A percentile compares a stretch with the other conserved stretches of the same genome.
phyloP scores from a whole-genome alignment of 768 basidiomycete genomes.

The Agrocybe pediades region DNA sequence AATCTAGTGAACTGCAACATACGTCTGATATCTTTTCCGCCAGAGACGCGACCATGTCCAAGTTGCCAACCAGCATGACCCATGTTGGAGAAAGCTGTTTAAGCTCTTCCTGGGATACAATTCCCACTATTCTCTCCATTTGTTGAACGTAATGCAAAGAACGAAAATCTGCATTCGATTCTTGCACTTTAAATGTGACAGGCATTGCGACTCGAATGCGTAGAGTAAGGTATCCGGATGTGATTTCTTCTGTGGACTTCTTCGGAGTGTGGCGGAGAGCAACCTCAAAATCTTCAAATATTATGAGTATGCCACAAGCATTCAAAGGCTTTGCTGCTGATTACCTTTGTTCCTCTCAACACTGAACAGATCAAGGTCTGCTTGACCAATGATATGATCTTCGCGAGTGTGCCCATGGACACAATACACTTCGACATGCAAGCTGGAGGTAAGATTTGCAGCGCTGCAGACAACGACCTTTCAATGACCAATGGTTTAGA shows the following conservation, averaged over 20 bases:
- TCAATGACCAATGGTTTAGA: neutral
- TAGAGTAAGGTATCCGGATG: neutral
- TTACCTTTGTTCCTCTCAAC: neutral
- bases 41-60: neutral
- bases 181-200: neutral
- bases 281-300: neutral
- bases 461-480: neutral
- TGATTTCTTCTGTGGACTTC: neutral
- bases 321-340: too few species aligned
- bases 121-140: slow-evolving; percentile 1
- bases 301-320: neutral
- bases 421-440: neutral
- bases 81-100: neutral
- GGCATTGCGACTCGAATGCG: neutral
- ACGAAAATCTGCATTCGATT: neutral
- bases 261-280: neutral
- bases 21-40: slow-evolving; percentile 1
- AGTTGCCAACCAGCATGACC: neutral
- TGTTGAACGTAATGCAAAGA: neutral
- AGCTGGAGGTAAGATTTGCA: neutral
- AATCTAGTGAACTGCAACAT: neutral
- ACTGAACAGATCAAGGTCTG: neutral
- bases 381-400: neutral
- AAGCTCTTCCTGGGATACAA: neutral
- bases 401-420: neutral